Base-by-base conservation (phyloP, 2,329 filamentous ascomycete species). In the Phaeosphaeria sp. region DNA sequence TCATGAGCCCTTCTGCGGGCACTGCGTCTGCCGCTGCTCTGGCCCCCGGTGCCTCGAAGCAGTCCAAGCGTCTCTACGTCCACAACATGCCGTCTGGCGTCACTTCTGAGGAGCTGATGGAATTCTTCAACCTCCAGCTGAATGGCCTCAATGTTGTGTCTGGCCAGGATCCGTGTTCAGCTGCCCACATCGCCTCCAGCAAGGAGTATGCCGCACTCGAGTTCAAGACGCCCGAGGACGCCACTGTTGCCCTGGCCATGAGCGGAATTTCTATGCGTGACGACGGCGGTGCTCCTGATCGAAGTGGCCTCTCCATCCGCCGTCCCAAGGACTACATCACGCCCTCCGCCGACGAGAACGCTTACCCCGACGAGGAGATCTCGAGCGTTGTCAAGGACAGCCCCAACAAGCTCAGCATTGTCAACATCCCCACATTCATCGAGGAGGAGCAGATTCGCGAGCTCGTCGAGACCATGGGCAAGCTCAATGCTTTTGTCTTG, bases 301-400 rank as follows among this genome's bases (percentile, higher is more conserved):
- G 76, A 1, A 75, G 80, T 47, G 90, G 90, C 6, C 83, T 98
- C 40, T 84, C 88, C 36, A 92, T 98, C 67, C 88, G 89, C 63
- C 87, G 95, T 46, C 96, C 96, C 43, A 97, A 96, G 80, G 95
- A 99, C 77, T 99, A 98, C 78, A 97, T 98, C 68, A 93, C 96
- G 52, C 94, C 94, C 9, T 89, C 91, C 15, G 55, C 64, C n/a
- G 68, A 71, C 25, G 83, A 91, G 24, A 84, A 87, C 45, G 85
- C 89, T 42, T 89, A 90, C 68, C 88, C 93, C 70, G 88, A 90
- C 39, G 91, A 91, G 5, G 86, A 91, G 1, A 84, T 97, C 39
- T 91, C 92, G 2, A 90, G 85, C 61, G 81, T 91, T 20, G 95
- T 99, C 17, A 87, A 93, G 9, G 95, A 99, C 74, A 96, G 92